Conservation (phyloP, 1,284 basidiomycete genomes). For the Golubevia sp. region DNA sequence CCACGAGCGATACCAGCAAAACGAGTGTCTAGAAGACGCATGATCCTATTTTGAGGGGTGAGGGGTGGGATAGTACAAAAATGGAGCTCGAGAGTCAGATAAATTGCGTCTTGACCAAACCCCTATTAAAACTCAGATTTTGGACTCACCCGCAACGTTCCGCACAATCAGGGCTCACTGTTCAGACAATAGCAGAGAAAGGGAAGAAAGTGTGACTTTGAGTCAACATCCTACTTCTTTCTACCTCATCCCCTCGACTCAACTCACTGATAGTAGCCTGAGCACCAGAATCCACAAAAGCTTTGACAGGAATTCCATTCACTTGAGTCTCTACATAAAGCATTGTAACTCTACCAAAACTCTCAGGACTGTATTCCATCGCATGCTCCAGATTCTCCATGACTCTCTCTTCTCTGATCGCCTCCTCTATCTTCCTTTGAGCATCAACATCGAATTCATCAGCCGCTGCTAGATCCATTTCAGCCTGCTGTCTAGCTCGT, state of each 20-base stretch:
- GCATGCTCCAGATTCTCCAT: slow-evolving; percentile 68
- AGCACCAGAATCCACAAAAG: slow-evolving; percentile 96
- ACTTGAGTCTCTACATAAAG: slow-evolving; percentile 83
- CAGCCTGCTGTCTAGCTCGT: slow-evolving; percentile 5
- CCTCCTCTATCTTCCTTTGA: slow-evolving; percentile 90
- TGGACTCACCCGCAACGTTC: slow-evolving; percentile 80
- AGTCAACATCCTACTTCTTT: neutral
- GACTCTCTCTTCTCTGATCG: slow-evolving; percentile 85
- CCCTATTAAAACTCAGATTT: neutral
- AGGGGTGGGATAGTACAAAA: neutral
- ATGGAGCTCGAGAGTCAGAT: neutral
- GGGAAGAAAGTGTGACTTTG: neutral
- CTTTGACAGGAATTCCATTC: slow-evolving; percentile 85
- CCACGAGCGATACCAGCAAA: slow-evolving; percentile 91
- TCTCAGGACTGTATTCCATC: slow-evolving; percentile 71
- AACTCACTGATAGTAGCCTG: slow-evolving; percentile 90
- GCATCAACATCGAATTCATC: slow-evolving; percentile 83
- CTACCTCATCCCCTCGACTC: neutral
- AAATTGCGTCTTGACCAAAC: too few relatives aligned
- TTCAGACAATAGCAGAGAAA: neutral
- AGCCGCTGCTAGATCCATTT: slow-evolving; percentile 71
- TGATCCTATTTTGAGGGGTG: slow-evolving; percentile 70
- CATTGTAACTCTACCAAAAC: slow-evolving; percentile 93
- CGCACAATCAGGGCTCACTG: slow-evolving; percentile 92
- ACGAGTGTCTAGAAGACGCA: slow-evolving; percentile 86